phyloP scores from a whole-genome alignment of 371 early-diverging fungal species.

The Lichtheimia ornata region DNA sequence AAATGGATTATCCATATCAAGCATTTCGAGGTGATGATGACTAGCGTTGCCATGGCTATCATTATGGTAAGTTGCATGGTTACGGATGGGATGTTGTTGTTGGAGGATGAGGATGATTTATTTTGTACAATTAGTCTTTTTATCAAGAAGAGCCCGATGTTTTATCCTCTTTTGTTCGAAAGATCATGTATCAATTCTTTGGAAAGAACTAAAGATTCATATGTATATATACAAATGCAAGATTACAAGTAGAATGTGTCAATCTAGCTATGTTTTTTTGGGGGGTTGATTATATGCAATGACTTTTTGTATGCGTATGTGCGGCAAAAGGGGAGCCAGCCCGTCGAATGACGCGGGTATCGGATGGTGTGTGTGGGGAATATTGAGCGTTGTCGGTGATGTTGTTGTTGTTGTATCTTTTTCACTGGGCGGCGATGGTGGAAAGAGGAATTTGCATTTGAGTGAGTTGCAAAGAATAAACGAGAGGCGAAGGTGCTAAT shows the following conservation, averaged over 20 bases:
- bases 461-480: conserved; percentile 47
- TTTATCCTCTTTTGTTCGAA: conserved; percentile 58
- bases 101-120: background rate
- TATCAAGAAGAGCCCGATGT: conserved; percentile 66
- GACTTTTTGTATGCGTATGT: background rate
- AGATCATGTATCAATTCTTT: conserved; percentile 59
- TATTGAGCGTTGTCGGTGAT: background rate
- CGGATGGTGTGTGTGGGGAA: too few relatives aligned
- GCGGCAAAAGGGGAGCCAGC: background rate
- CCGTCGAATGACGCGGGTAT: too few relatives aligned
- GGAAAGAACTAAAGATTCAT: conserved; percentile 45
- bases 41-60: conserved; percentile 49
- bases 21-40: conserved; percentile 60
- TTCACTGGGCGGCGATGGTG: conserved; percentile 34
- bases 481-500: conserved; percentile 35
- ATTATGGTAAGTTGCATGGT: conserved; percentile 48
- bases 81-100: background rate
- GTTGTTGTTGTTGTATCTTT: background rate
- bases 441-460: conserved; percentile 44
- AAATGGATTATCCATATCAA: conserved; percentile 60
- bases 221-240: conserved; percentile 3
- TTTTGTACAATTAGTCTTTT: conserved; percentile 44
- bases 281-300: background rate
- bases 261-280: too few relatives aligned
- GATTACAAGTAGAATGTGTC: too few relatives aligned